phyloP scores from a whole-genome alignment of 495 filamentous ascomycete genomes.

The Tuber umbilicatum region DNA sequence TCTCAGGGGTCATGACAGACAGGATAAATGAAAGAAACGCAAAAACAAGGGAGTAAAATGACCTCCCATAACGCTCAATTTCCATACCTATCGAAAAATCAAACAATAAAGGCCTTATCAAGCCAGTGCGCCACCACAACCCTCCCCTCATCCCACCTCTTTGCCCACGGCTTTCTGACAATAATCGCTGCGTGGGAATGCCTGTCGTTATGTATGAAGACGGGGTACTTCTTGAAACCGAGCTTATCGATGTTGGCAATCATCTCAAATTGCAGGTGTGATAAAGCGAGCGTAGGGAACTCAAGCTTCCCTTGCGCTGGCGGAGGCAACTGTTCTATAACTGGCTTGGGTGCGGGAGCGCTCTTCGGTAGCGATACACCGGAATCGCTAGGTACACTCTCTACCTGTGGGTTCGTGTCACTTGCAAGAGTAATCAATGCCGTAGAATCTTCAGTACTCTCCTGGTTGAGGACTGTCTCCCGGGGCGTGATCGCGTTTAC shows the following conservation, averaged over 20 bases:
- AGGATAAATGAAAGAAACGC: background rate
- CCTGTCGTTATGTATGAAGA: constrained; percentile 71
- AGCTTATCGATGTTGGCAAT: constrained; percentile 68
- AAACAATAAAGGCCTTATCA: constrained; percentile 64
- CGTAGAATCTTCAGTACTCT: background rate
- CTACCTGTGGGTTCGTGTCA: background rate
- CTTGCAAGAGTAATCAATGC: background rate
- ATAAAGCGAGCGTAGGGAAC: constrained; percentile 67
- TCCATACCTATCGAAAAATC: constrained; percentile 4
- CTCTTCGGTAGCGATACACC: background rate
- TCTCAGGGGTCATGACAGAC: background rate
- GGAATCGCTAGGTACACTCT: background rate
- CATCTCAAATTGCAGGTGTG: constrained; percentile 73
- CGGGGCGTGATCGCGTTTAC: background rate
- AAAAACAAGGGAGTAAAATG: background rate
- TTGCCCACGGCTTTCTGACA: constrained; percentile 54
- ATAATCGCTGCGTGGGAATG: constrained; percentile 92
- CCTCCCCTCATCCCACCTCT: constrained; percentile 64
- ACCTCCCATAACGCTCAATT: background rate
- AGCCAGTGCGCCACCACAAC: constrained; percentile 78
- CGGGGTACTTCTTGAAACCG: constrained; percentile 72
- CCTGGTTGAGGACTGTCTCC: background rate
- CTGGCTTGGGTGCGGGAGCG: background rate
- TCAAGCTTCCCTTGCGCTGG: constrained; percentile 36
- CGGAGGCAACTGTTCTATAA: constrained; percentile 4